These are phyloP conservation scores for Castanea mollissima DNA, from an alignment of 306 rosid species.

Conservation along the genomic window DNA sequence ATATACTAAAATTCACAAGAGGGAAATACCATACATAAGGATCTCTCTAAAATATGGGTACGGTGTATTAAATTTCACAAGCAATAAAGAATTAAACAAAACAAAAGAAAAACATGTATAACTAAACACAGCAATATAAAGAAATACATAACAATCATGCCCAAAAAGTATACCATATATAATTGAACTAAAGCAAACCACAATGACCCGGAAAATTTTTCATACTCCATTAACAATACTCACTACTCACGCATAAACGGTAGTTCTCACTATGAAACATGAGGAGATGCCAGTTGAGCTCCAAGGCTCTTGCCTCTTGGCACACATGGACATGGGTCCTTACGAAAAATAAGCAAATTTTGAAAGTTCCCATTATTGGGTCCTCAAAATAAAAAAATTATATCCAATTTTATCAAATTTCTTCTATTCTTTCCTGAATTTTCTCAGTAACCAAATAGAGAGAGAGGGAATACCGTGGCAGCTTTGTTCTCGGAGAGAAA, in stretches of 20 bases:
- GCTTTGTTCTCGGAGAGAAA: slow-evolving; percentile 64
- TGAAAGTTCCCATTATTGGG: too few relatives aligned
- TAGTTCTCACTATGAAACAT: too few relatives aligned
- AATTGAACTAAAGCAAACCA: neutral
- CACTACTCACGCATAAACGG: fast-evolving
- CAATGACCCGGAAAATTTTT: neutral
- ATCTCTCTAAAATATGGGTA: neutral
- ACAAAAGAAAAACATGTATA: neutral
- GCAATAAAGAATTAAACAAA: neutral
- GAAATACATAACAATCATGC: too few relatives aligned
- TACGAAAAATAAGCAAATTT: too few relatives aligned
- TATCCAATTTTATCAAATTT: too few relatives aligned
- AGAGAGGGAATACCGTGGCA: slow-evolving; percentile 49
- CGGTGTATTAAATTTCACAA: neutral
- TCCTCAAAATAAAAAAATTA: too few relatives aligned
- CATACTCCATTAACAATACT: too few relatives aligned
- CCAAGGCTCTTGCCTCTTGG: too few relatives aligned
- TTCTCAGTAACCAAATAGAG: neutral
- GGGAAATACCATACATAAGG: neutral
- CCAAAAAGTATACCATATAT: too few relatives aligned
- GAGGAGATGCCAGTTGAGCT: too few relatives aligned
- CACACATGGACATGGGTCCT: too few relatives aligned
- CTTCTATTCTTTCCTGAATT: too few relatives aligned
- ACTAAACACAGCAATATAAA: neutral
- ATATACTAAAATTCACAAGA: slow-evolving; percentile 54